Conservation (phyloP, 495 filamentous ascomycete species). For the Podospora anserina region DNA sequence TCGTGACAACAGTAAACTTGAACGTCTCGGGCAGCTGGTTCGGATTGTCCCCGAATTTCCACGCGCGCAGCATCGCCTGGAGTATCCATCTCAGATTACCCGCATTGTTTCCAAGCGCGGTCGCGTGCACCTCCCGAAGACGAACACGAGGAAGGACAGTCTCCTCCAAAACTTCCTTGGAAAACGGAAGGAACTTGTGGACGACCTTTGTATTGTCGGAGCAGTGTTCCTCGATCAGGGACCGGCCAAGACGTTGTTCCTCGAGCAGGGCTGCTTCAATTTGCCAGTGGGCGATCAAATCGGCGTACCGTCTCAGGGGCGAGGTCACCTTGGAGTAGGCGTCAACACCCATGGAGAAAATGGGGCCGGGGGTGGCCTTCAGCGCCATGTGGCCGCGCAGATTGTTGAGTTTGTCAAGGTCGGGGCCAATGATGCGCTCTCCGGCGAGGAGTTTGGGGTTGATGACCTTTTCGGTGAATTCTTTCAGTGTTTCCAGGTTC, state of each 20-base stretch:
- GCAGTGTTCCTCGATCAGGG: slow-evolving; percentile 44
- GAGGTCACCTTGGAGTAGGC: slow-evolving; percentile 79
- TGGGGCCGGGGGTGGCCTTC: slow-evolving; percentile 48
- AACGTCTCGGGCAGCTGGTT: slow-evolving; percentile 60
- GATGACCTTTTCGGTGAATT: slow-evolving; percentile 50
- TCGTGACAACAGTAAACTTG: slow-evolving; percentile 45
- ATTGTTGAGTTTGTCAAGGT: slow-evolving; percentile 60
- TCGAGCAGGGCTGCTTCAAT: slow-evolving; percentile 77
- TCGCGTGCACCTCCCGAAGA: slow-evolving; percentile 46
- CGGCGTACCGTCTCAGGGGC: slow-evolving; percentile 77
- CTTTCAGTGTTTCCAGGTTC: slow-evolving; percentile 36
- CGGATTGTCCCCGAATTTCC: slow-evolving; percentile 59
- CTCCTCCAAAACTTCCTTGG: slow-evolving; percentile 50
- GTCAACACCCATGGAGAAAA: slow-evolving; percentile 61
- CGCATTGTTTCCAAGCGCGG: slow-evolving; percentile 28
- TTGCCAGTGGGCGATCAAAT: slow-evolving; percentile 88
- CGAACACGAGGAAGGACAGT: slow-evolving; percentile 49
- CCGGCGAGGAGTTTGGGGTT: slow-evolving; percentile 53
- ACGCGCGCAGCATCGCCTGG: slow-evolving; percentile 70
- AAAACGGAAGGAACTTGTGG: slow-evolving; percentile 59
- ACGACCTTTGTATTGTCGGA: slow-evolving; percentile 10
- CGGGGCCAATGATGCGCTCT: slow-evolving; percentile 51
- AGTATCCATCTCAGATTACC: slow-evolving; percentile 56
- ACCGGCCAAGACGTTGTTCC: slow-evolving; percentile 56
- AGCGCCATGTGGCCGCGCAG: slow-evolving; percentile 54